Evolutionary conservation across 2,329 filamentous ascomycete species (phyloP), one percentile per base, ranked within the genome.

Genomic region (Diaporthe helianthi): DNA sequence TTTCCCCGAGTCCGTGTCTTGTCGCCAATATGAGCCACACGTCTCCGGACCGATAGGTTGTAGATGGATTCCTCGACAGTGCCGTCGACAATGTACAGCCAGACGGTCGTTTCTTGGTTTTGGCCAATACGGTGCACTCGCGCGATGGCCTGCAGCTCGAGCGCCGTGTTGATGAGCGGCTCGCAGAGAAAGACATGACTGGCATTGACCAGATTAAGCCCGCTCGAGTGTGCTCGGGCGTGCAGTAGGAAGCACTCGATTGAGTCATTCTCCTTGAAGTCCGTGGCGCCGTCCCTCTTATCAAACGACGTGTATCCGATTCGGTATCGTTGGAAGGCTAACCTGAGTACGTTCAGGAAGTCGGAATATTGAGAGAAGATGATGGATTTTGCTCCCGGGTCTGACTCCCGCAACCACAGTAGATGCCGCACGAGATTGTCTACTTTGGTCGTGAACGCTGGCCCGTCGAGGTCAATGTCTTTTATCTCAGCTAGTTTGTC

Each of bases 41-140:
- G 89, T 33, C 94, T 86, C 70, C 86, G 85, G 1, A 97, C 93
- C 0, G 93, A 96, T 41, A 98, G 87, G 70, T 94, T 89, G 80
- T 98, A 94, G 72, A 98, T 97, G 1, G 92, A 92, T 80, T 97
- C 92, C 77, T 99, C 96, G 0, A 98, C 93, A 0, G 95, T 97
- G 64, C 92, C 93, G 19, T 91, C 89, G n/a, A 98, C 88, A 2
- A 98, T 86, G 78, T 98, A 98, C 79, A 98, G 91, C 92, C 94
- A 98, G 1, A 98, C 94, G 0, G 93, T 97, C 0, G 96, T 99
- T 73, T 92, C 87, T 64, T 92, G 89, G 72, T 90, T 86, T 79
- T 98, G 96, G 0, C 96, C 96, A 72, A 99, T 99, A 44, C 96
- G 89, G 77, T 99, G 94, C 1, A 99, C 94, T 68, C 96, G 91